Base-by-base conservation (phyloP, 2,329 filamentous ascomycete species). In the Penicillium polonicum region DNA sequence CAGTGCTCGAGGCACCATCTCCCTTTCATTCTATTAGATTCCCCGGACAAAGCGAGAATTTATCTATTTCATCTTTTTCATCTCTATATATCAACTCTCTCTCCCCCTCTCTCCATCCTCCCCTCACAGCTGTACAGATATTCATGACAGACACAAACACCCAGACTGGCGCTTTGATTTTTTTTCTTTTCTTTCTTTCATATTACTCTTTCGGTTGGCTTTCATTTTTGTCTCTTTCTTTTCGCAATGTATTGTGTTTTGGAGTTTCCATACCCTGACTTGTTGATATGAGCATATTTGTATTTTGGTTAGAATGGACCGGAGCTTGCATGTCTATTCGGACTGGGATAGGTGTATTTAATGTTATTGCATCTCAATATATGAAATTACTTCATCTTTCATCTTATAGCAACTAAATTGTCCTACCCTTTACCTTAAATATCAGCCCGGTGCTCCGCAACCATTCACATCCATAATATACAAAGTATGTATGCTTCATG, bases 221-320 rank as follows among this genome's bases (percentile, higher is more conserved):
- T 53, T 58, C 19, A 33, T 50, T 55, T 46, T 25, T 23, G n/a
- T 38, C 50, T 48, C 44, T 53, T 57, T n/a, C 19, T 46, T 45
- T 57, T 38, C 10, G 35, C 48, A 45, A 41, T 21, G 35, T 62
- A 59, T 48, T 39, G 45, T 55, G 52, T 27, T 59, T 57, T 52
- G 62, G 60, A 52, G 58, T 61, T 64, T 52, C 54, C 63, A 65
- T 66, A 65, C 61, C 62, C 62, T 59, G 42, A 56, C 36, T 62
- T 48, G 46, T 56, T 64, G 44, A 62, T 57, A 61, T 53, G 62
- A 66, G 48, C 39, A 31, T 60, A 31, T 60, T 60, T 54, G 7
- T 57, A 46, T 55, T 38, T 45, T 44, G 49, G 50, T 54, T 65
- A 63, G 59, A 66, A 44, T 41, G 58, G 57, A 45, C 51, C 31